phyloP scores from a whole-genome alignment of 495 filamentous ascomycete species.

The Barbatosphaeria neglecta region DNA sequence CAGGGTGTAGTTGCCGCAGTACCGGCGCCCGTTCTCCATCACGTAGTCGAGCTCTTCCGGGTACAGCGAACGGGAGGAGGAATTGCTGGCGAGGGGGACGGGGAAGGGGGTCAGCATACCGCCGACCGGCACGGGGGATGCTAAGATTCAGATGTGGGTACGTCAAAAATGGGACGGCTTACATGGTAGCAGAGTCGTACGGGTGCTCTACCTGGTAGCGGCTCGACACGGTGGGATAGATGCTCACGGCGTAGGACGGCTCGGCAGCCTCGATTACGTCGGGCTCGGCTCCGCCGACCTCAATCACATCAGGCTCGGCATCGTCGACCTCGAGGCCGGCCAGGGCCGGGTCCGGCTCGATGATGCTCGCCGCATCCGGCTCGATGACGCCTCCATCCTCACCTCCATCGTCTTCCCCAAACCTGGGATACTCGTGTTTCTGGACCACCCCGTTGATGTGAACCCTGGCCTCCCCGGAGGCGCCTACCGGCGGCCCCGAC shows the following conservation, averaged over 20 bases:
- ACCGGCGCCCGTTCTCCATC: constrained; percentile 54
- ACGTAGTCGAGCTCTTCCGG: constrained; percentile 43
- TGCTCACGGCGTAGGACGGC: constrained; percentile 17
- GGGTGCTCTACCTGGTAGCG: constrained; percentile 16
- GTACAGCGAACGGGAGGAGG: constrained; percentile 48
- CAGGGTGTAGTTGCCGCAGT: constrained; percentile 61
- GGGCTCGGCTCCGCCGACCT: constrained; percentile 4
- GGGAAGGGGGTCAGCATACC: background rate
- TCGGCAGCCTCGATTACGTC: constrained; percentile 2
- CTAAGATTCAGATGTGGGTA: too few relatives aligned
- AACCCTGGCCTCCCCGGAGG: background rate
- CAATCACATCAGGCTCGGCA: too few relatives aligned
- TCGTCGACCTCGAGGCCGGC: constrained; percentile 4
- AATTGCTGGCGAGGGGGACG: constrained; percentile 20
- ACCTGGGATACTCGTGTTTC: background rate
- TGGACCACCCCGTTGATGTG: background rate
- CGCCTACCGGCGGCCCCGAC: background rate
- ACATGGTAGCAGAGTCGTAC: constrained; percentile 34
- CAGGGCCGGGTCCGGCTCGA: background rate
- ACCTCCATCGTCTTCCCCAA: background rate
- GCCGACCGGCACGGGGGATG: background rate
- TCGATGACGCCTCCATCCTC: background rate
- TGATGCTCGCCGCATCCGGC: background rate
- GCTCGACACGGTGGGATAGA: constrained; percentile 18
- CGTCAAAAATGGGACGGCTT: constrained; percentile 8